phyloP scores from a whole-genome alignment of 2,329 filamentous ascomycete species.

The Claviceps pazoutovae region DNA sequence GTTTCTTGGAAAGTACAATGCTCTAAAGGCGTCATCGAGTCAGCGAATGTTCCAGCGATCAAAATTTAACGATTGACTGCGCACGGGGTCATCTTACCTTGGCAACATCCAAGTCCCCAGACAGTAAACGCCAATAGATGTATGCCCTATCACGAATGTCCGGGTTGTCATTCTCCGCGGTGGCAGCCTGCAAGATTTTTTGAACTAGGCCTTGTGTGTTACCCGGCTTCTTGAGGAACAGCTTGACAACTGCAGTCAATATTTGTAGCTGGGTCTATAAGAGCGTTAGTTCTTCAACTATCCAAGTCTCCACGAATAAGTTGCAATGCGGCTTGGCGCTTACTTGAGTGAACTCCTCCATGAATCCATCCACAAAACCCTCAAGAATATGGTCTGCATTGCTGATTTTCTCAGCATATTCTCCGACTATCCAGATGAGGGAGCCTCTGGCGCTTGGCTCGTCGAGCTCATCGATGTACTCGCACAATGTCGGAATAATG shows the following conservation, averaged over 20 bases:
- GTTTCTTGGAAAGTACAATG: conserved; percentile 86
- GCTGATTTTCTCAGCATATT: conserved; percentile 98
- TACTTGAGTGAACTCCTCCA: conserved; percentile 90
- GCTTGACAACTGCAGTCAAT: conserved; percentile 88
- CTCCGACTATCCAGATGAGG: conserved; percentile 96
- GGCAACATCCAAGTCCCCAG: conserved; percentile 77
- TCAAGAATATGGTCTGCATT: conserved; percentile 92
- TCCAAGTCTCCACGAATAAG: neutral
- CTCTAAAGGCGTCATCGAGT: conserved; percentile 30
- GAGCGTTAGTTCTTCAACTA: conserved; percentile 2
- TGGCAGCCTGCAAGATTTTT: conserved; percentile 85
- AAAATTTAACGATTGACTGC: no score
- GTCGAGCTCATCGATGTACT: conserved; percentile 93
- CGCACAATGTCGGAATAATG: conserved; percentile 89
- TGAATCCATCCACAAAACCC: conserved; percentile 85
- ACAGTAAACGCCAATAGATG: conserved; percentile 93
- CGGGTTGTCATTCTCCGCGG: conserved; percentile 90
- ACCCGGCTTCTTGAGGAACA: conserved; percentile 93
- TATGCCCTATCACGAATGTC: conserved; percentile 95
- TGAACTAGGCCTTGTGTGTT: conserved; percentile 84
- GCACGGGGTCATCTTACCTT: conserved; percentile 41
- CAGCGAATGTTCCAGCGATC: neutral
- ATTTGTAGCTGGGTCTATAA: conserved; percentile 89
- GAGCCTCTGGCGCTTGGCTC: conserved; percentile 83
- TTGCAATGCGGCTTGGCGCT: neutral